Percentiles rank a stretch among this genome's conserved stretches.
These are phyloP conservation scores for Boletellus ananas DNA, from an alignment of 768 basidiomycete genomes.

Conservation along the genomic window DNA sequence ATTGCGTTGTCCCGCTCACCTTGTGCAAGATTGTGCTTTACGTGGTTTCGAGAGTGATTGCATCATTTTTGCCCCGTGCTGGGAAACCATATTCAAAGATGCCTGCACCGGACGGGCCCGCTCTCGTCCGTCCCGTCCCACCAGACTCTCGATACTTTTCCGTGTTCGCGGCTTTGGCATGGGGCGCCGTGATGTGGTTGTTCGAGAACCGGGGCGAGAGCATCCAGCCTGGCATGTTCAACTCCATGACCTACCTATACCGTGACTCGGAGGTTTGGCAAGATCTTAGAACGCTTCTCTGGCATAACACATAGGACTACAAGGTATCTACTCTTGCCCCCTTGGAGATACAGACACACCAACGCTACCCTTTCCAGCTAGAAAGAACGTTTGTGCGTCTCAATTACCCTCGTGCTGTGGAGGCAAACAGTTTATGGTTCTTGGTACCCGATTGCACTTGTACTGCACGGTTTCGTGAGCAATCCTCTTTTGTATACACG, in stretches of 20 bases:
- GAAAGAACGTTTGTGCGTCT: not conserved
- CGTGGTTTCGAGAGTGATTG: conserved; percentile 87
- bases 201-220: conserved; percentile 84
- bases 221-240: conserved; percentile 97
- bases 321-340: conserved; percentile 5
- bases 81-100: conserved; percentile 48
- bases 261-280: conserved; percentile 88
- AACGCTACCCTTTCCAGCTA: conserved; percentile 4
- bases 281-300: conserved; percentile 76
- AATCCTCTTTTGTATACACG: not conserved
- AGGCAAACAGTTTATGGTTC: conserved; percentile 46
- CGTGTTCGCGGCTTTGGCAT: conserved; percentile 80
- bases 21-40: conserved; percentile 85
- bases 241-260: conserved; percentile 94
- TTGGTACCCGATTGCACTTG: conserved; percentile 55
- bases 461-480: conserved; percentile 41
- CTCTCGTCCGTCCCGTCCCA: conserved; percentile 65
- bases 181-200: conserved; percentile 97
- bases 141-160: conserved; percentile 85
- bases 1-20: conserved; percentile 6
- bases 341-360: not conserved
- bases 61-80: conserved; percentile 86
- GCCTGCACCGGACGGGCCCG: conserved; percentile 37
- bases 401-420: conserved; percentile 22
- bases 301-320: conserved; percentile 71